phyloP scores from a whole-genome alignment of 306 rosid species.

The Cucurbita argyrosperma region DNA sequence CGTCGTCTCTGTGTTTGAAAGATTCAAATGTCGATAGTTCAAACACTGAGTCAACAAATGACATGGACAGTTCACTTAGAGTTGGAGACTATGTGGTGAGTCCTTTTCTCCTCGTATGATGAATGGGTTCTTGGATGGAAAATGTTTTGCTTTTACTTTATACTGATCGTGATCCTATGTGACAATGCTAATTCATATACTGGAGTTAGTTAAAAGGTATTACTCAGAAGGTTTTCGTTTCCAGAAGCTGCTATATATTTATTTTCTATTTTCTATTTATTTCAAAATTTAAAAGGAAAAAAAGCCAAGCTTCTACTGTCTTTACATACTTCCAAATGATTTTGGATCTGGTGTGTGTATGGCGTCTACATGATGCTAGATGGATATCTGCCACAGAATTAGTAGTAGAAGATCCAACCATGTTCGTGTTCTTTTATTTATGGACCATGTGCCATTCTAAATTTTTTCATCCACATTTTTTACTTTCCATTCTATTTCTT shows the following conservation, averaged over 20 bases:
- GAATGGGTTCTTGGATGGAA: neutral
- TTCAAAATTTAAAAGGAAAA: neutral
- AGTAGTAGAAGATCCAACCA: neutral
- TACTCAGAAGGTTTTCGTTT: neutral
- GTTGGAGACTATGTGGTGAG: conserved; percentile 79
- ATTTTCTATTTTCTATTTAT: neutral
- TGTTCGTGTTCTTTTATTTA: neutral
- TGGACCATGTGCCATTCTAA: neutral
- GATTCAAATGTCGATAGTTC: conserved; percentile 21
- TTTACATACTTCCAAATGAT: neutral
- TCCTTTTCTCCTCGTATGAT: neutral
- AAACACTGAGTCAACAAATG: conserved; percentile 21
- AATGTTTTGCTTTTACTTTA: neutral
- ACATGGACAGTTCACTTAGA: conserved; percentile 39
- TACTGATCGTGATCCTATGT: neutral
- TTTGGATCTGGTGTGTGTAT: neutral
- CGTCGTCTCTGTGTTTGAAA: conserved; percentile 14
- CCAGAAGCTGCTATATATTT: neutral
- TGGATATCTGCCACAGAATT: neutral
- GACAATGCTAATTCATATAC: neutral
- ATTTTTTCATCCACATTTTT: neutral
- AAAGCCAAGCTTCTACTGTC: neutral
- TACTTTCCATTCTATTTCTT: neutral
- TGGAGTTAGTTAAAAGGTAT: neutral
- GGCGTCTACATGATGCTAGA: too few relatives aligned